Evolutionary conservation across 306 rosid species (phyloP).

Genomic region (Dryas drummondii): DNA sequence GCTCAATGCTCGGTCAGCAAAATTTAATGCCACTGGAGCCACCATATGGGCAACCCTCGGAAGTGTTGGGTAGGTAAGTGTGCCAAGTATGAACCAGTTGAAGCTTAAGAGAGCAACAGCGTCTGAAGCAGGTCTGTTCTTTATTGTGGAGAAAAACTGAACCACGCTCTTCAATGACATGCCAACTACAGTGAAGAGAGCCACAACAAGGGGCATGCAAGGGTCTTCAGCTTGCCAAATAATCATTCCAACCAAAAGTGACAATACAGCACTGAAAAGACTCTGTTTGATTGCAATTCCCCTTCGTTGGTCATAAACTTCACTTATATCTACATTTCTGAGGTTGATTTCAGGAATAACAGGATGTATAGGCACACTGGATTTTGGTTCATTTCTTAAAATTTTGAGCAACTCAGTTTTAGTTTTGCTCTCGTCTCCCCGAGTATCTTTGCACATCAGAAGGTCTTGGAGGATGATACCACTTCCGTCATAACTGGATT

Average conservation of each 20-base stretch:
- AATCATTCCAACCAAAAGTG: slow-evolving; percentile 62
- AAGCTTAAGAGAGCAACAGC: slow-evolving; percentile 76
- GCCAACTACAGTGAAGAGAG: slow-evolving; percentile 71
- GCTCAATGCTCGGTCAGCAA: slow-evolving; percentile 23
- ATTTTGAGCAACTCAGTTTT: slow-evolving; percentile 40
- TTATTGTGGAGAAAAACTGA: slow-evolving; percentile 58
- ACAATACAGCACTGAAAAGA: slow-evolving; percentile 67
- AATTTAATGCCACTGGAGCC: slow-evolving; percentile 36
- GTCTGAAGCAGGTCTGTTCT: slow-evolving; percentile 68
- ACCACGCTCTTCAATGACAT: slow-evolving; percentile 79
- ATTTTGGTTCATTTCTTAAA: slow-evolving; percentile 32
- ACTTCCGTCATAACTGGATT: slow-evolving; percentile 40
- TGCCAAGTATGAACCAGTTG: slow-evolving; percentile 88
- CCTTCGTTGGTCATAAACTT: slow-evolving; percentile 35
- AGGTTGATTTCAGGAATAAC: slow-evolving; percentile 27
- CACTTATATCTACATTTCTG: slow-evolving; percentile 18
- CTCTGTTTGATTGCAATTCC: slow-evolving; percentile 57
- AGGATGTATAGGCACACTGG: slow-evolving; percentile 7
- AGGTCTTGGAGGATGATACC: slow-evolving; percentile 44
- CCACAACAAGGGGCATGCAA: slow-evolving; percentile 79
- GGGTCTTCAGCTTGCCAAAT: slow-evolving; percentile 75
- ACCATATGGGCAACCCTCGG: slow-evolving; percentile 47
- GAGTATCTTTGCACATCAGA: slow-evolving; percentile 30
- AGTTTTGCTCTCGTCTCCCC: slow-evolving; percentile 39
- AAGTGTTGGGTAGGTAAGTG: slow-evolving; percentile 67